Base-by-base conservation (phyloP, 805 yeast species). In the Saccharomyces kudriavzevii region DNA sequence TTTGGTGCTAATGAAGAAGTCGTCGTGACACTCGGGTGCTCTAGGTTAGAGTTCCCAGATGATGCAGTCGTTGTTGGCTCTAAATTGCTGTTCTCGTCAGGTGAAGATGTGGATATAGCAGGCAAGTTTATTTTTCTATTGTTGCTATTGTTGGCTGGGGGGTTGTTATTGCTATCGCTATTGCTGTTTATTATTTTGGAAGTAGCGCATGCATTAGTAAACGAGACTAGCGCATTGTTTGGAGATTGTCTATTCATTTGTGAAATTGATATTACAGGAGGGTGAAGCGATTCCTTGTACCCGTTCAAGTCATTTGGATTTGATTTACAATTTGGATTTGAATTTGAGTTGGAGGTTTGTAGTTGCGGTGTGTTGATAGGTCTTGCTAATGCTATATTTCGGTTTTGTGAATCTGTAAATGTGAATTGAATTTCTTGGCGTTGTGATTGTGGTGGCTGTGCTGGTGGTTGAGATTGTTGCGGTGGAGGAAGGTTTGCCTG, bases 201-300 rank as follows among this genome's bases (percentile, higher is more conserved):
- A 6, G 45, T 24, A 20, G 40, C 49, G 5, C 53, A 49, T 9
- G 52, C 40, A 20, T 35, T 26, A 29, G 48, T 54, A 29, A 58
- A 58, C 11, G 61, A 58, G 20, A 56, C 52, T n/a, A 56, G 54
- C 9, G 61, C 58, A 50, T 56, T 57, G 40, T 59, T 59, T 27
- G 49, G 54, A 8, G 58, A 49, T 28, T 58, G 56, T n/a, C 49
- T 54, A 47, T 49, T 35, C 25, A 40, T 30, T 22, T 46, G 52
- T 20, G 56, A 47, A 17, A 52, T 52, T 20, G 56, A 53, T 22
- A 50, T 51, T 13, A 55, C 56, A n/a, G 60, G 60, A 10, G 58
- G 60, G 13, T 35, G 43, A 20, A 35, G 43, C 17, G 43, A 17
- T 17, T 35, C 43, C 17, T 35, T 35, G 11, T 35, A 35, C 3